Percentiles rank a stretch among this genome's conserved stretches.
These are phyloP conservation scores for Neofusicoccum parvum DNA, from an alignment of 2,329 filamentous ascomycete species.

Conservation along the genomic window DNA sequence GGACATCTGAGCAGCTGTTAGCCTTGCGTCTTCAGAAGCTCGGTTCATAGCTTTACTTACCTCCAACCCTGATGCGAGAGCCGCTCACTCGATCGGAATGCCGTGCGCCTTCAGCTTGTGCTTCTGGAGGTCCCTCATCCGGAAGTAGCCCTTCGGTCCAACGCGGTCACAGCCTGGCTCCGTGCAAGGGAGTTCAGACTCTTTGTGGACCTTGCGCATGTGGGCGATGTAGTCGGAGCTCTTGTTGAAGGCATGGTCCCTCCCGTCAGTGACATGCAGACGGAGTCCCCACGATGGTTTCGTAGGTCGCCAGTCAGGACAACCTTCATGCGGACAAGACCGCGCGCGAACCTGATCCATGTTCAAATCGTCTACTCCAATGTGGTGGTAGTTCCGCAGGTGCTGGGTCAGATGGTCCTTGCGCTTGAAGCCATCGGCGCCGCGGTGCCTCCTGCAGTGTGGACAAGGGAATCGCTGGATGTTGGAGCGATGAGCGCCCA, in stretches of 20 bases:
- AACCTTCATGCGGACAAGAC: conserved; percentile 29
- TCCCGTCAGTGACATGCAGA: too few relatives aligned
- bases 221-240: conserved; percentile 38
- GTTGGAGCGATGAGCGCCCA: conserved; percentile 20
- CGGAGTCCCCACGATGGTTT: accelerated
- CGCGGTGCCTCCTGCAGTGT: conserved; percentile 37
- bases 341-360: background rate
- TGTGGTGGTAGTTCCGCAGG: conserved; percentile 40
- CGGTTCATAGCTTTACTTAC: background rate
- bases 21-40: background rate
- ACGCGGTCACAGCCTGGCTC: conserved; percentile 32
- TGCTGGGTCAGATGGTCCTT: conserved; percentile 44
- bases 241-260: conserved; percentile 23
- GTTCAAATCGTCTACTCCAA: conserved; percentile 29
- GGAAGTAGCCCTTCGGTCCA: conserved; percentile 27
- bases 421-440: conserved; percentile 38
- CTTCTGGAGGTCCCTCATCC: conserved; percentile 24
- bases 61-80: background rate
- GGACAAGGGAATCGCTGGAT: conserved; percentile 31
- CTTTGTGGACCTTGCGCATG: conserved; percentile 40
- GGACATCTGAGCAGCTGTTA: too few relatives aligned
- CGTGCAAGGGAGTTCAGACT: conserved; percentile 37
- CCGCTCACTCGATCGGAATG: background rate
- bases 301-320: conserved; percentile 26
- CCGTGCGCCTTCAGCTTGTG: conserved; percentile 27